These are phyloP conservation scores for Lachnellula arida DNA, from an alignment of 2,329 filamentous ascomycete genomes.

Conservation along the genomic window DNA sequence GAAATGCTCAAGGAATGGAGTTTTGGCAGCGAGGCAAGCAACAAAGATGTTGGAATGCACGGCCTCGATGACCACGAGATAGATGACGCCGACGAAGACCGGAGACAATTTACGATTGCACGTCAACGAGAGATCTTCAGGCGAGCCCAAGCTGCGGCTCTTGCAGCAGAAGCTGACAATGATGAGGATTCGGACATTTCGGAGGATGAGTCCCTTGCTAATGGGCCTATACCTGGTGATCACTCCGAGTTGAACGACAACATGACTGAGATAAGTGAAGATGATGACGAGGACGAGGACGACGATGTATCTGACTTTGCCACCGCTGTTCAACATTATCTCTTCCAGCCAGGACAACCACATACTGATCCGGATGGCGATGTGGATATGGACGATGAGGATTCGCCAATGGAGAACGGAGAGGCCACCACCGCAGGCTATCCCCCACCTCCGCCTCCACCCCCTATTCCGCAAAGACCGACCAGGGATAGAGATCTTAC, in stretches of 20 bases:
- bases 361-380: constrained; percentile 39
- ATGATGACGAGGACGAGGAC: constrained; percentile 43
- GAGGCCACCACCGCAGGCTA: constrained; percentile 77
- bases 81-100: constrained; percentile 30
- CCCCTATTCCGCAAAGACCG: constrained; percentile 39
- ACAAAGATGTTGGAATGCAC: constrained; percentile 70
- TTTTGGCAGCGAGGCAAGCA: constrained; percentile 75
- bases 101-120: constrained; percentile 13
- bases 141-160: constrained; percentile 14
- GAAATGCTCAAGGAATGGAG: constrained; percentile 87
- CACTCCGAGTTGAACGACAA: constrained; percentile 21
- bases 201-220: constrained; percentile 28
- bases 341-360: constrained; percentile 28
- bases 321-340: constrained; percentile 1
- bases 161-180: constrained; percentile 18
- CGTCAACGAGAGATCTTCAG: constrained; percentile 13
- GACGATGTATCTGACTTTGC: constrained; percentile 24
- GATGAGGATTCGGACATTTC: constrained; percentile 24
- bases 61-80: constrained; percentile 78
- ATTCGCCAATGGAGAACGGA: constrained; percentile 65
- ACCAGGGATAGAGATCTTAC: constrained; percentile 57
- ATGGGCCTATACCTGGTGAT: constrained; percentile 27
- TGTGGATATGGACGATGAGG: constrained; percentile 40
- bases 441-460: constrained; percentile 60
- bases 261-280: not conserved